These are phyloP conservation scores for Ceratobasidium theobromae DNA, from an alignment of 1,284 basidiomycete species.

Conservation along the genomic window DNA sequence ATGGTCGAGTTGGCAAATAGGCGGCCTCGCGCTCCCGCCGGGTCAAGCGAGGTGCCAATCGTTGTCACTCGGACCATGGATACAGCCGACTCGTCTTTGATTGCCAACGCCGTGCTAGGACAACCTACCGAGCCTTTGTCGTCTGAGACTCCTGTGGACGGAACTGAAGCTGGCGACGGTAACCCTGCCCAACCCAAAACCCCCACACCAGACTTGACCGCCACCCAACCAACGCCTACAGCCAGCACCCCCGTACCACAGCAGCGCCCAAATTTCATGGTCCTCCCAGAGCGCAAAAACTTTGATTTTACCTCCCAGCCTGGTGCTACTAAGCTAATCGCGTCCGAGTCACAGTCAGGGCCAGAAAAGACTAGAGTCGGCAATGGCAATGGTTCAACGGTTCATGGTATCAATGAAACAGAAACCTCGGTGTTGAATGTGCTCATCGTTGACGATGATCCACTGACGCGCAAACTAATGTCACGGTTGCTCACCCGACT, in stretches of 20 bases:
- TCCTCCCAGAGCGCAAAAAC: constrained; percentile 24
- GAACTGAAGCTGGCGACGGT: neutral
- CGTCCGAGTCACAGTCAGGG: neutral
- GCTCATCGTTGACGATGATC: constrained; percentile 77
- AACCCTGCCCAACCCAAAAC: neutral
- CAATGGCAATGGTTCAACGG: no score
- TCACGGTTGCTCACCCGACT: constrained; percentile 73
- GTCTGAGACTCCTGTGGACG: neutral
- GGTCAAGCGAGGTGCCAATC: constrained; percentile 12
- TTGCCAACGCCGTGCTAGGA: neutral
- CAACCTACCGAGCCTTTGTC: neutral
- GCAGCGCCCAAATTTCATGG: constrained; percentile 22
- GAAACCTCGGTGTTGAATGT: constrained; percentile 47
- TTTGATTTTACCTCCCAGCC: constrained; percentile 16
- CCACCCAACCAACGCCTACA: neutral
- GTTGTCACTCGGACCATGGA: constrained; percentile 19
- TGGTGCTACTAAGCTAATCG: constrained; percentile 20
- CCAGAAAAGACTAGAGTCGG: neutral
- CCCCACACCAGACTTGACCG: neutral
- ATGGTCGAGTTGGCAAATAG: constrained; percentile 30
- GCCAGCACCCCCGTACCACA: neutral
- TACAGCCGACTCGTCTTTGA: neutral
- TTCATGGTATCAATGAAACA: no score
- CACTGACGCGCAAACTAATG: constrained; percentile 81
- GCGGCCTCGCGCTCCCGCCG: neutral